These are phyloP conservation scores for Coleophoma crateriformis DNA, from an alignment of 2,329 filamentous ascomycete genomes.

Conservation along the genomic window DNA sequence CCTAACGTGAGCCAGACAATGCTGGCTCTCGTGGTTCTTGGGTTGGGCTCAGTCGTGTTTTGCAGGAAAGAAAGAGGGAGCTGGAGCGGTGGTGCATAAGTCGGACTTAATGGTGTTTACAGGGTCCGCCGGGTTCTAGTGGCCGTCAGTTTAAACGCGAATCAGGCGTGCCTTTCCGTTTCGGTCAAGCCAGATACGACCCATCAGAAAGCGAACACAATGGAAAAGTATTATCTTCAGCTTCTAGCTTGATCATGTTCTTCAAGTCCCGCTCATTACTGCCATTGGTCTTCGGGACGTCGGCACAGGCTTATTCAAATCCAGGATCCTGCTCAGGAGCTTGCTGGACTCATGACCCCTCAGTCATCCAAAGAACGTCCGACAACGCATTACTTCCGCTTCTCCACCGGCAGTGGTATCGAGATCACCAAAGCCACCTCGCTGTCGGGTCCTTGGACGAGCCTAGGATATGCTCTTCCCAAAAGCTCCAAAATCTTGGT, in stretches of 20 bases:
- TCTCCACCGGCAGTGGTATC: conserved; percentile 35
- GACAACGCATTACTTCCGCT: conserved; percentile 39
- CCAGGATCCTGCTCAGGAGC: conserved; percentile 32
- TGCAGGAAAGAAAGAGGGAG: no score
- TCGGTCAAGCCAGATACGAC: no score
- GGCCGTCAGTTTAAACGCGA: no score
- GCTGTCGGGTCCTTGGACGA: conserved; percentile 36
- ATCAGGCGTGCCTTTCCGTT: no score
- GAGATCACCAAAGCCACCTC: conserved; percentile 32
- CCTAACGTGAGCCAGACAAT: not conserved
- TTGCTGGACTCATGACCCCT: conserved; percentile 35
- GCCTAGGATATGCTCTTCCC: conserved; percentile 33
- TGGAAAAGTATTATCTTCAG: no score
- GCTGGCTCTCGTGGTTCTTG: no score
- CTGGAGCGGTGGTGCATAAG: no score
- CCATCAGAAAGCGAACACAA: no score
- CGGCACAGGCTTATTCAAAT: conserved; percentile 20
- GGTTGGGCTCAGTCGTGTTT: no score
- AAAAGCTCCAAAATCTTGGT: conserved; percentile 33
- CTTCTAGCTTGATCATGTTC: not conserved
- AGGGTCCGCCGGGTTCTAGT: no score
- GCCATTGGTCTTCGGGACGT: conserved; percentile 1
- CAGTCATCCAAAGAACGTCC: conserved; percentile 28
- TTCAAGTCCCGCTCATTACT: not conserved
- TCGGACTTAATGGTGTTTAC: no score